Evolutionary conservation across 2,329 filamentous ascomycete genomes (phyloP).

Genomic region (Arthrobotrys conoides): DNA sequence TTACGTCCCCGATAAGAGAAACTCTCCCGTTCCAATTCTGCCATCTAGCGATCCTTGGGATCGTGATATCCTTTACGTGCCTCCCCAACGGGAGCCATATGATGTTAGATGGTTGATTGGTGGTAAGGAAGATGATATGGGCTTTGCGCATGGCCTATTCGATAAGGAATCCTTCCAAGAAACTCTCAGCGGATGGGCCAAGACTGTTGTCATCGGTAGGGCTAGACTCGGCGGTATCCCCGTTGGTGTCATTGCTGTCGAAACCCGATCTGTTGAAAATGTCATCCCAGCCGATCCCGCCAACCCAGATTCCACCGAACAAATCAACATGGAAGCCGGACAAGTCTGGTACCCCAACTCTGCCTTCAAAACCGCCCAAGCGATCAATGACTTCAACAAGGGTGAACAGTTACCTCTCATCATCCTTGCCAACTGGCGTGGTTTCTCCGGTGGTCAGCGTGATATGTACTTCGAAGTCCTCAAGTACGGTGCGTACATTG

Average conservation of each 20-base stretch:
- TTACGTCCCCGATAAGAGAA: conserved; percentile 95
- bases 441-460: conserved; percentile 98
- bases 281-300: conserved; percentile 95
- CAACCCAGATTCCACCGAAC: conserved; percentile 98
- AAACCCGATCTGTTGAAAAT: conserved; percentile 96
- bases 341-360: conserved; percentile 99
- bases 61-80: conserved; percentile 86
- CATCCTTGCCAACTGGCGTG: conserved; percentile 99
- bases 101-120: conserved; percentile 95
- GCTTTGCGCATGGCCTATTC: conserved; percentile 91
- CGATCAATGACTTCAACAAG: conserved; percentile 98
- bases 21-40: conserved; percentile 90
- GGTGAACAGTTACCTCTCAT: conserved; percentile 98
- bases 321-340: conserved; percentile 93
- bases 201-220: conserved; percentile 95
- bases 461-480: conserved; percentile 99
- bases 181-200: conserved; percentile 95
- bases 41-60: conserved; percentile 90
- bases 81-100: conserved; percentile 84
- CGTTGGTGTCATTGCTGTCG: conserved; percentile 97
- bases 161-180: conserved; percentile 98
- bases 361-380: conserved; percentile 99
- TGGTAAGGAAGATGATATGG: conserved; percentile 86
- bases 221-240: conserved; percentile 97
- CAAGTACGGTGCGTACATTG: conserved; percentile 99